These are phyloP conservation scores for Plasmopara muralis DNA, from an alignment of 352 stramenopile species.

Conservation along the genomic window DNA sequence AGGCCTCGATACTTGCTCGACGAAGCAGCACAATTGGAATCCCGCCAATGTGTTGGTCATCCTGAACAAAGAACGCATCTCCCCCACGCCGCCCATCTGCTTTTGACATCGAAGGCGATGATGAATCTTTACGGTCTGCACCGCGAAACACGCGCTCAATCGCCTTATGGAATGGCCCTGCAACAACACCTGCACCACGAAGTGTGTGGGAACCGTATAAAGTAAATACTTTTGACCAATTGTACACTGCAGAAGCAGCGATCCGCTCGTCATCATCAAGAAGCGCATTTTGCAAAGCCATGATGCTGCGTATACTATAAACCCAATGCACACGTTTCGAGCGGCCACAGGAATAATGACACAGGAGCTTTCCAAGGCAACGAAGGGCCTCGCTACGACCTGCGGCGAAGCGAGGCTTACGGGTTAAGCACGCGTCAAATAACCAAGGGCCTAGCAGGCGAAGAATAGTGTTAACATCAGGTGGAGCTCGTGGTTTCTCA, in stretches of 20 bases:
- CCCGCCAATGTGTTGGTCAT: conserved; percentile 64
- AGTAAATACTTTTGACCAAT: conserved; percentile 78
- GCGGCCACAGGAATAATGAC: conserved; percentile 54
- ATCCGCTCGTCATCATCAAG: conserved; percentile 80
- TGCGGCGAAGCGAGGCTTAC: conserved; percentile 58
- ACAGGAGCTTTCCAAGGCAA: conserved; percentile 71
- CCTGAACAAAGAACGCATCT: conserved; percentile 45
- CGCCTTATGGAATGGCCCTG: conserved; percentile 72
- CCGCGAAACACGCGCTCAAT: conserved; percentile 66
- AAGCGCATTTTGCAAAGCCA: conserved; percentile 71
- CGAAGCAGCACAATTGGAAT: conserved; percentile 70
- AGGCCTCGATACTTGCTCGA: conserved; percentile 72
- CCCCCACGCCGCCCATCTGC: conserved; percentile 29
- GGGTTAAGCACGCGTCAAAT: conserved; percentile 77
- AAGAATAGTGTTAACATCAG: conserved; percentile 81
- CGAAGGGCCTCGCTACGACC: conserved; percentile 69
- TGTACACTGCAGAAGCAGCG: conserved; percentile 70
- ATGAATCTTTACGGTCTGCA: conserved; percentile 29
- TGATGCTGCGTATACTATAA: conserved; percentile 77
- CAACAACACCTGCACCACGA: conserved; percentile 66
- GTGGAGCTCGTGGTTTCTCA: conserved; percentile 49
- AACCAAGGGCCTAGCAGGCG: conserved; percentile 75
- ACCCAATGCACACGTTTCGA: conserved; percentile 80
- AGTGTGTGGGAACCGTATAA: conserved; percentile 80
- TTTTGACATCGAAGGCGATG: conserved; percentile 29